Evolutionary conservation across 345 rosid genomes (phyloP), one percentile per base, ranked within the genome.

Genomic region (Mallotus nudiflorus): DNA sequence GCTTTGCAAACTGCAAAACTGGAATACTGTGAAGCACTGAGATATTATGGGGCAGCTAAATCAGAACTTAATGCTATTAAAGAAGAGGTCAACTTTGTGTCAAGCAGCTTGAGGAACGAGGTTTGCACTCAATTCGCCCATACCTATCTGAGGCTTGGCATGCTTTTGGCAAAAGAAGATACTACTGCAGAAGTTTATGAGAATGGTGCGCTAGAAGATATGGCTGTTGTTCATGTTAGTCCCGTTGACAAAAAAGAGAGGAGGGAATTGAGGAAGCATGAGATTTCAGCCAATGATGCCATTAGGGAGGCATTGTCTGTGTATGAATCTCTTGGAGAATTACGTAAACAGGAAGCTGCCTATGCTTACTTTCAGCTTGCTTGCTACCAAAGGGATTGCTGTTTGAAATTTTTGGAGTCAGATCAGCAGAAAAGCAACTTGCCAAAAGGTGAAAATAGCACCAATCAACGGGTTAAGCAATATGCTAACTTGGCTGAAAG

Each of bases 261-360:
- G 71, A 84, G 74, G 70, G 84, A 75, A 67, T 33, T 73, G 60
- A 84, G 91, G 69, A 88, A 81, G 74, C 87, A 76, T 57, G 91
- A 85, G 70, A 75, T 94, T 75, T 85, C 96, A 22, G 97, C 97
- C 33, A 94, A 89, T 78, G 97, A 89, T 71, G 97, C 97, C 67
- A 83, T 94, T 49, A 78, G 96, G 76, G 97, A 85, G 78, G 98
- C 98, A n/a, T 76, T 94, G 68, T 77, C 89, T 58, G 12, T 88
- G 62, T 94, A 91, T 66, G 97, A 91, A 87, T 89, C 85, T 19
- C 80, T 91, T 33, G 96, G 95, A 71, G 89, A 89, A 67, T 70
- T 82, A 67, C 88, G 96, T 13, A 87, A 81, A 84, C 98, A 94
- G 70, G 97, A 94, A 73, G 89, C 91, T 28, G 97, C 98, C 29